These are phyloP conservation scores for Domatiomyces catenatus DNA, from an alignment of 2,329 filamentous ascomycete genomes.

Conservation along the genomic window DNA sequence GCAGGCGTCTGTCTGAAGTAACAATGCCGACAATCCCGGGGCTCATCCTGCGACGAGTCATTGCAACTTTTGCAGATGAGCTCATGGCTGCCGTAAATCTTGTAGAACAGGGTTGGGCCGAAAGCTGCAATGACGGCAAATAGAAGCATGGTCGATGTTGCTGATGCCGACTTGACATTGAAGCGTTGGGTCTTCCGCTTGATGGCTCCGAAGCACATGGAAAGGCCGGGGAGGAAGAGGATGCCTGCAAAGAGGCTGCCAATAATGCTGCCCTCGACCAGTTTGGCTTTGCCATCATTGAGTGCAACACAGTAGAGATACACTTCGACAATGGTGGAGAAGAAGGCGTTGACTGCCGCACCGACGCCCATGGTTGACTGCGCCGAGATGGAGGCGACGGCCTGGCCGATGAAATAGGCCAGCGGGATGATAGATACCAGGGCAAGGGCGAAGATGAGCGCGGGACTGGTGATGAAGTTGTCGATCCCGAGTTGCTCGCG, in stretches of 20 bases:
- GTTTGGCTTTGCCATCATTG: slow-evolving; percentile 74
- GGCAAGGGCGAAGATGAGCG: slow-evolving; percentile 70
- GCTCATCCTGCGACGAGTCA: slow-evolving; percentile 38
- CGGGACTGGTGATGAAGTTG: slow-evolving; percentile 61
- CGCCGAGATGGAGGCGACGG: slow-evolving; percentile 93
- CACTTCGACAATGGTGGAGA: slow-evolving; percentile 93
- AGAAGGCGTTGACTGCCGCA: slow-evolving; percentile 94
- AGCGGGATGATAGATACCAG: slow-evolving; percentile 87
- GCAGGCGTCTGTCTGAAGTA: slow-evolving; percentile 83
- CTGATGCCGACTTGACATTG: slow-evolving; percentile 89
- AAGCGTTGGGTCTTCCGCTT: slow-evolving; percentile 97
- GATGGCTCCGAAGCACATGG: slow-evolving; percentile 97
- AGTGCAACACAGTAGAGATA: slow-evolving; percentile 94
- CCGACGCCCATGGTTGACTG: slow-evolving; percentile 97
- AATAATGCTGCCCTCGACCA: slow-evolving; percentile 93
- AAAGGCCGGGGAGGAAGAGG: slow-evolving; percentile 80
- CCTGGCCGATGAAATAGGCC: slow-evolving; percentile 96
- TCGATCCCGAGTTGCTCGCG: slow-evolving; percentile 53
- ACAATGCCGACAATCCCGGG: slow-evolving; percentile 69
- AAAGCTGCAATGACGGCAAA: slow-evolving; percentile 94
- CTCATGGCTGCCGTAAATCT: slow-evolving; percentile 96
- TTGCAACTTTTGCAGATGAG: slow-evolving; percentile 60
- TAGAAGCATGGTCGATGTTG: slow-evolving; percentile 93
- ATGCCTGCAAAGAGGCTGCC: slow-evolving; percentile 97
- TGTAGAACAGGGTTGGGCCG: slow-evolving; percentile 90